phyloP scores from a whole-genome alignment of 129 eudicot genomes.

The Tagetes patula region DNA sequence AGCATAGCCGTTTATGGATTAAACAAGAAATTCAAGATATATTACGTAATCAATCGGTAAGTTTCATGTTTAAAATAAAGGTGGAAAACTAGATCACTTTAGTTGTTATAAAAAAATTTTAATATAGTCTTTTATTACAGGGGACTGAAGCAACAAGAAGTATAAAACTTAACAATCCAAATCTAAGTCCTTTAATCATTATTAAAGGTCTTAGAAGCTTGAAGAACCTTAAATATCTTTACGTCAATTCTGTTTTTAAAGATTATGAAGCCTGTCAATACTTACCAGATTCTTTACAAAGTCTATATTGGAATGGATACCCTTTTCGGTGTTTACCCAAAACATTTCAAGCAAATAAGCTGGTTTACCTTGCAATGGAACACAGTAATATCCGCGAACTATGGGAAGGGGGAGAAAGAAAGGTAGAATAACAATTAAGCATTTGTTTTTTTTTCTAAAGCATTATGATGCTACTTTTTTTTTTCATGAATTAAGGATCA shows the following conservation, averaged over 20 bases:
- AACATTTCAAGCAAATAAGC: conserved; percentile 4
- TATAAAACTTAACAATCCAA: accelerated
- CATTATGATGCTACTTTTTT: background rate
- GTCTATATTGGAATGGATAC: background rate
- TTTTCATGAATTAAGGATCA: background rate
- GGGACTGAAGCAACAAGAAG: conserved; percentile 16
- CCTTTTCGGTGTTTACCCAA: background rate
- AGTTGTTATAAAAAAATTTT: background rate
- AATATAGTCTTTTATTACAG: background rate
- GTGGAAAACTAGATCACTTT: background rate
- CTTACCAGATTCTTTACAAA: conserved; percentile 10
- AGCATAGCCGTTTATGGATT: conserved; percentile 10
- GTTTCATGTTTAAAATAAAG: background rate
- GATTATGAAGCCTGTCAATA: background rate
- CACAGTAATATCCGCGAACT: background rate
- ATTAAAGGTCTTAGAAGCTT: conserved; percentile 11
- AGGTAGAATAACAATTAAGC: conserved; percentile 1
- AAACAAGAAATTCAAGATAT: background rate
- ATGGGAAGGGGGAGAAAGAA: background rate
- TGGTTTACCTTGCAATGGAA: background rate
- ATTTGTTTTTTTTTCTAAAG: background rate
- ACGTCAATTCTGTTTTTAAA: background rate
- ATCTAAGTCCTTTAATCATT: background rate
- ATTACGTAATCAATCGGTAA: background rate
- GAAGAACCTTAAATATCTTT: conserved; percentile 2